phyloP scores from a whole-genome alignment of 768 basidiomycete species.

The Mycena galopus region DNA sequence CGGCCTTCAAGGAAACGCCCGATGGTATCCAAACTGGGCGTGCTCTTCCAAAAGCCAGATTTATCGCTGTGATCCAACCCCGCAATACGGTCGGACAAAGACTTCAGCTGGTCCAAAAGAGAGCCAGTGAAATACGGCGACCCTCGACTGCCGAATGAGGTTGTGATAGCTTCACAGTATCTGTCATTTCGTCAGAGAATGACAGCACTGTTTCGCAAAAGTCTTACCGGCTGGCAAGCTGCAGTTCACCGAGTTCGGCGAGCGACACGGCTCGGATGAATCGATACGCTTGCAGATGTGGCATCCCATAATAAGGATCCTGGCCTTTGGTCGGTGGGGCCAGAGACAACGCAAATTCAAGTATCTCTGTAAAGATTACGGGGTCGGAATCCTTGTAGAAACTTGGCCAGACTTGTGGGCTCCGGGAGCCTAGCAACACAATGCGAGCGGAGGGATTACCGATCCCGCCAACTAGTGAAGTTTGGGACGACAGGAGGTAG shows the following conservation, averaged over 20 bases:
- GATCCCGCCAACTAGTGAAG: slow-evolving; percentile 79
- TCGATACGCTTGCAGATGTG: slow-evolving; percentile 90
- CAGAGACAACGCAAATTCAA: slow-evolving; percentile 91
- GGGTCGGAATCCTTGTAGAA: slow-evolving; percentile 79
- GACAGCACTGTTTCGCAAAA: neutral
- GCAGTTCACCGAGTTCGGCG: slow-evolving; percentile 86
- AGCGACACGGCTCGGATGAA: slow-evolving; percentile 81
- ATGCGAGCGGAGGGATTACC: slow-evolving; percentile 77
- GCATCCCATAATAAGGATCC: slow-evolving; percentile 84
- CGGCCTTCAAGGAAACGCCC: slow-evolving; percentile 94
- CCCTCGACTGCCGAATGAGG: slow-evolving; percentile 65
- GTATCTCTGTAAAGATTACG: slow-evolving; percentile 88
- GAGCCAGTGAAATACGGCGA: slow-evolving; percentile 77
- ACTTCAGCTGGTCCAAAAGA: slow-evolving; percentile 81
- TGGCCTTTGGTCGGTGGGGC: slow-evolving; percentile 83
- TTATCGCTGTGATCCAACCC: slow-evolving; percentile 83
- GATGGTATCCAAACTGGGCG: slow-evolving; percentile 92
- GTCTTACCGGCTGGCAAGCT: slow-evolving; percentile 80
- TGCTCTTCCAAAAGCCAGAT: slow-evolving; percentile 87
- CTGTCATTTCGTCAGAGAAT: slow-evolving; percentile 54
- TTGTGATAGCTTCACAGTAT: slow-evolving; percentile 92
- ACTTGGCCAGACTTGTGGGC: slow-evolving; percentile 61
- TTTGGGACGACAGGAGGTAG: slow-evolving; percentile 89
- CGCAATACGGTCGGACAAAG: slow-evolving; percentile 82
- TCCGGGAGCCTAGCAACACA: slow-evolving; percentile 78